Conservation (phyloP, 768 basidiomycete species). For the Pleurotus tuber-regium region DNA sequence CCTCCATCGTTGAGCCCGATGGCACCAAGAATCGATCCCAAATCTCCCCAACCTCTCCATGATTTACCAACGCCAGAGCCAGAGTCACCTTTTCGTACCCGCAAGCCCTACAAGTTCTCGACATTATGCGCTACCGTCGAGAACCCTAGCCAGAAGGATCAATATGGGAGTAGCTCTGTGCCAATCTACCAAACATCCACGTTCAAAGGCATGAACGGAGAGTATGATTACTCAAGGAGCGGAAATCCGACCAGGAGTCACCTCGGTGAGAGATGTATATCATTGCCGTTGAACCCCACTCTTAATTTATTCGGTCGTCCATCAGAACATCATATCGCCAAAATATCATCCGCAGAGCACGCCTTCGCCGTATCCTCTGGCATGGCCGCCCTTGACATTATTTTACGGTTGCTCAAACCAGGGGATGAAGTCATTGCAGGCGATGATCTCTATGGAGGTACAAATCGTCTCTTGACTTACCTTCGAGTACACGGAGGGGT, state of each 20-base stretch:
- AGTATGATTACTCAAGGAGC: slow-evolving; percentile 92
- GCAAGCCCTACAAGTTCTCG: slow-evolving; percentile 85
- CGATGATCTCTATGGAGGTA: slow-evolving; percentile 97
- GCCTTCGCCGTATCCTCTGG: slow-evolving; percentile 94
- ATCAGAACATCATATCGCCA: slow-evolving; percentile 93
- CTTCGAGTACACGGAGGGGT: slow-evolving; percentile 86
- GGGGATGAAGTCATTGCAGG: slow-evolving; percentile 96
- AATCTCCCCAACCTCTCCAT: slow-evolving; percentile 31
- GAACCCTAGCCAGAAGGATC: slow-evolving; percentile 89
- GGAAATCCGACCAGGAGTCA: slow-evolving; percentile 97
- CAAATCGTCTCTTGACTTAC: slow-evolving; percentile 91
- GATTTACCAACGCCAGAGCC: slow-evolving; percentile 82
- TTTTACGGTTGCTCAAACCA: slow-evolving; percentile 90
- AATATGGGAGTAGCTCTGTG: slow-evolving; percentile 90
- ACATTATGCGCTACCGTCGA: slow-evolving; percentile 91
- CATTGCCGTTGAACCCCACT: background rate
- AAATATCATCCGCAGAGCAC: slow-evolving; percentile 90
- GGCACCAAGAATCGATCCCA: slow-evolving; percentile 36
- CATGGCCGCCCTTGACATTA: slow-evolving; percentile 97
- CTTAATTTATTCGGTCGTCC: slow-evolving; percentile 2
- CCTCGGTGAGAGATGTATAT: slow-evolving; percentile 56
- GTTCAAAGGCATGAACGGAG: slow-evolving; percentile 89
- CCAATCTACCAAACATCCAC: slow-evolving; percentile 99
- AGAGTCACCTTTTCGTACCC: slow-evolving; percentile 64
- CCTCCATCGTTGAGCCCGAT: slow-evolving; percentile 19